Base-by-base conservation (phyloP, 345 rosid species). In the Raphanus raphanistrum region DNA sequence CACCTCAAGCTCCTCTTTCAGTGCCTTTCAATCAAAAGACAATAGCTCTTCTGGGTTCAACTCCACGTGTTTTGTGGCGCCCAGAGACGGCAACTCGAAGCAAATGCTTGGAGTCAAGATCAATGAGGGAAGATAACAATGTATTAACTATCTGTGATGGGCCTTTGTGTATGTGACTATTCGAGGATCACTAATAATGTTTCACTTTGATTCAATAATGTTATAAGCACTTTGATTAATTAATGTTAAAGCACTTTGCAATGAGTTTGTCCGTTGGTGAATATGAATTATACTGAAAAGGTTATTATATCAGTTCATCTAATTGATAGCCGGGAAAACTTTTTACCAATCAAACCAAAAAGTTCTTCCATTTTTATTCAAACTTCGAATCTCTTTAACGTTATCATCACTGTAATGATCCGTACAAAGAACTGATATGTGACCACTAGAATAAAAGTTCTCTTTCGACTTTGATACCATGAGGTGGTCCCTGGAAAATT, bases 1-100 rank as follows among this genome's bases (percentile, higher is more conserved):
- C 52, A 57, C 32, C 3, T 76, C 79, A 25, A 74, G 38, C 79
- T 81, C 87, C 55, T 62, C 80, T 65, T 11, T 38, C 78, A 84
- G 78, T 28, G 81, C 1, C 29, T 59, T 66, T 9, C 71, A 33
- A 43, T 60, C 41, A 32, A 41, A 63, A 38, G 38, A 21, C 8
- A 8, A 54, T 2, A 11, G 73, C 54, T 4, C 17, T 62, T 59
- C 67, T 60, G 43, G 6, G 0, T 36, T 43, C 4, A 38, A 2
- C 29, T 66, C 75, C 9, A 74, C 71, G 8, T 66, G 60, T 27
- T 69, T 65, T 57, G 82, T 74, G 16, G 60, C 74, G 2, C 65
- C 59, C 2, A 25, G 8, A 13, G 6, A 31, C 52, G 10, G 6
- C 7, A 67, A 25, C 13, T 58, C 11, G 6, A 78, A 66, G 45